phyloP scores from a whole-genome alignment of 345 rosid species.

The Noccaea bulbosa region DNA sequence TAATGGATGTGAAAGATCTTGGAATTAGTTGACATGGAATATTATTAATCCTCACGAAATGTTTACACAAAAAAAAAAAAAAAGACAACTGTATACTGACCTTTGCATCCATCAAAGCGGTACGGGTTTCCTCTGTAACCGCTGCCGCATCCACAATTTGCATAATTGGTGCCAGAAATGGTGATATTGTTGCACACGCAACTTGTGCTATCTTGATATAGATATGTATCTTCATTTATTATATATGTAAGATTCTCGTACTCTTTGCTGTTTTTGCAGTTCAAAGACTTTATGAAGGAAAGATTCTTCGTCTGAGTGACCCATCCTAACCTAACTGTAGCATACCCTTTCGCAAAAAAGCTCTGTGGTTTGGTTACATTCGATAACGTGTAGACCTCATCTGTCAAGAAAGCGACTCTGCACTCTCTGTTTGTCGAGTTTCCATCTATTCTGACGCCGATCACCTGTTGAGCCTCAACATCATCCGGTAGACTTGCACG shows the following conservation, averaged over 20 bases:
- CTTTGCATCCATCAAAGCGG: constrained; percentile 7
- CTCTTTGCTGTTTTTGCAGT: not conserved
- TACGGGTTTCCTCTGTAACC: constrained; percentile 47
- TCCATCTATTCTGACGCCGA: not conserved
- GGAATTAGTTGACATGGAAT: not conserved
- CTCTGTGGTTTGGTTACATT: not conserved
- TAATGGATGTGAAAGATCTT: not conserved
- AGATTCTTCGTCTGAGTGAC: not conserved
- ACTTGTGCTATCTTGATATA: not conserved
- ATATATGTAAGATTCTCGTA: too few species aligned
- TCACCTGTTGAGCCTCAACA: constrained; percentile 11
- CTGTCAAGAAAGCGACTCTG: constrained; percentile 1
- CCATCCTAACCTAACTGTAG: constrained; percentile 37
- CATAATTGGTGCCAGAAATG: not conserved
- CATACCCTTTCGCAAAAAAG: not conserved
- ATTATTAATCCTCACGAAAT: not conserved
- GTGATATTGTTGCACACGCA: constrained; percentile 10
- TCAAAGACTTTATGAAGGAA: not conserved
- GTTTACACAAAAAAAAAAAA: not conserved
- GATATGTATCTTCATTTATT: too few species aligned
- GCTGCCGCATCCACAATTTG: constrained; percentile 9
- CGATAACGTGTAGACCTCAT: not conserved
- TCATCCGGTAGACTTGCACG: not conserved
- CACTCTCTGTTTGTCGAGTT: not conserved
- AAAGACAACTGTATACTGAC: constrained; percentile 17